phyloP scores from a whole-genome alignment of 2,329 filamentous ascomycete species.

The Myriosclerotinia duriaeana region DNA sequence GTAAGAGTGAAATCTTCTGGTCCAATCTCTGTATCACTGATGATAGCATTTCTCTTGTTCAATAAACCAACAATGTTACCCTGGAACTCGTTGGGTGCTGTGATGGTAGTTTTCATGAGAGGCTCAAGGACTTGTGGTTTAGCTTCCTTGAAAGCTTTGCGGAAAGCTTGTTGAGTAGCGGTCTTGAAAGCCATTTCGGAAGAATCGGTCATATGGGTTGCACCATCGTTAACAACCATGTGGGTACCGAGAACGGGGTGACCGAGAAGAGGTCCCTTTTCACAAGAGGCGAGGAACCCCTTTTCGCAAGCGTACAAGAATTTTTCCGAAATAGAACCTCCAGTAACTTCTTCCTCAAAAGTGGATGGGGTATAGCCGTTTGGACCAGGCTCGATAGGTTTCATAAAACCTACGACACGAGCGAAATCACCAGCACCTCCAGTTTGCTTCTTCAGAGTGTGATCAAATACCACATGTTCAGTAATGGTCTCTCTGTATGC shows the following conservation, averaged over 20 bases:
- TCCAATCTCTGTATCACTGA: conserved; percentile 92
- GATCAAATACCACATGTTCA: conserved; percentile 79
- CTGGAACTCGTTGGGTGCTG: conserved; percentile 95
- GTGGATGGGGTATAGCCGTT: conserved; percentile 64
- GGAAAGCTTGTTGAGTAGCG: conserved; percentile 94
- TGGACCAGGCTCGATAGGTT: conserved; percentile 61
- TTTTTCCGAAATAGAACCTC: conserved; percentile 92
- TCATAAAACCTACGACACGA: conserved; percentile 86
- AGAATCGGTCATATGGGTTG: conserved; percentile 96
- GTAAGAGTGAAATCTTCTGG: conserved; percentile 90
- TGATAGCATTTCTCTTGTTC: conserved; percentile 95
- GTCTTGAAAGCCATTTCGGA: conserved; percentile 95
- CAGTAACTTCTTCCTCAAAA: conserved; percentile 84
- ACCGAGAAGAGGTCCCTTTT: conserved; percentile 86
- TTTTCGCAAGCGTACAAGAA: conserved; percentile 93
- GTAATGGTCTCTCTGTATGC: conserved; percentile 95
- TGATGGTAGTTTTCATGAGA: conserved; percentile 97
- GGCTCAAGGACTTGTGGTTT: conserved; percentile 87
- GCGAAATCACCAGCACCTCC: conserved; percentile 96
- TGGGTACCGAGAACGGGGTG: conserved; percentile 85
- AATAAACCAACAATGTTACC: conserved; percentile 90
- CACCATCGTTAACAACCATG: conserved; percentile 95
- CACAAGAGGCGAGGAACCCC: conserved; percentile 80
- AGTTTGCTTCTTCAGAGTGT: conserved; percentile 89
- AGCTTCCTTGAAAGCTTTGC: conserved; percentile 82